phyloP scores from a whole-genome alignment of 768 basidiomycete species.

The Leucogyrophana mollusca region DNA sequence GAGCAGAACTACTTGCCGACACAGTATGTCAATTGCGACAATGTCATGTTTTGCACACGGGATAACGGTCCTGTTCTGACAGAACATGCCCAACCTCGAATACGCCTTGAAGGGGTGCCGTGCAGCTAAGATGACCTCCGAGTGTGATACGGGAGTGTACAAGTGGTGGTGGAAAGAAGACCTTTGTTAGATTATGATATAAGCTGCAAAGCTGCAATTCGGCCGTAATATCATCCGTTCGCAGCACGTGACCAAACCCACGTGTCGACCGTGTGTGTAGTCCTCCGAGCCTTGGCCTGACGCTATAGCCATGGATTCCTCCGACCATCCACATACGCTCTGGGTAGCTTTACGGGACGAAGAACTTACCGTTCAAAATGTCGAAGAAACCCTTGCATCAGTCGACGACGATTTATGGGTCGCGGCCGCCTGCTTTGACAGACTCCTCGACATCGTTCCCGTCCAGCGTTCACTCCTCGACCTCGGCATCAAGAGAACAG shows the following conservation, averaged over 20 bases:
- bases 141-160: no score
- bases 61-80: slow-evolving; percentile 14
- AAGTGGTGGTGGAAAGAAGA: no score
- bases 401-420: slow-evolving; percentile 76
- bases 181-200: no score
- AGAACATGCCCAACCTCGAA: slow-evolving; percentile 24
- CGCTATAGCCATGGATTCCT: slow-evolving; percentile 33
- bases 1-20: slow-evolving; percentile 23
- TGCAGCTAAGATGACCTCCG: no score
- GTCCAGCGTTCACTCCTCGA: slow-evolving; percentile 60
- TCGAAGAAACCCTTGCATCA: slow-evolving; percentile 46
- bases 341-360: slow-evolving; percentile 61
- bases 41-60: slow-evolving; percentile 27
- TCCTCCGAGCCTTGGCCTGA: no score
- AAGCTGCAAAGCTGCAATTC: no score
- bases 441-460: slow-evolving; percentile 54
- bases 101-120: no score
- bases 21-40: slow-evolving; percentile 22
- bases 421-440: slow-evolving; percentile 69
- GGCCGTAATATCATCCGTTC: no score
- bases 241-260: no score
- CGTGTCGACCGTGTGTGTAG: no score
- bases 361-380: slow-evolving; percentile 50
- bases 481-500: slow-evolving; percentile 62
- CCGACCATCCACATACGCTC: slow-evolving; percentile 37